Base-by-base conservation (phyloP, 2,329 filamentous ascomycete genomes). In the Aspergillus pseudonomiae region DNA sequence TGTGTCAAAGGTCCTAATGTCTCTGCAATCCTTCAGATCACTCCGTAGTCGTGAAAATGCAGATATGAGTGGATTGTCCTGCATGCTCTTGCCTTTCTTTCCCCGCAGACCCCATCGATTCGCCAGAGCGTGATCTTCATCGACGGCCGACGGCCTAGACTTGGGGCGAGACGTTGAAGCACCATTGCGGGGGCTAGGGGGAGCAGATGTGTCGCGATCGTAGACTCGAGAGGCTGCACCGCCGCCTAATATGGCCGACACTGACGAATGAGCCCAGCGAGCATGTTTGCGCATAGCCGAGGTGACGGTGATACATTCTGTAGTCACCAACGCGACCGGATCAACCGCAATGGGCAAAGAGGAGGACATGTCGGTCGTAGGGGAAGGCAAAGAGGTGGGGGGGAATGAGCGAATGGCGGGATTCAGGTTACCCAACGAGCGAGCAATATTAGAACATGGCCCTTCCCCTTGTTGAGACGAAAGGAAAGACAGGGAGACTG, bases 241-340 rank as follows among this genome's bases (percentile, higher is more conserved):
- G 68, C 93, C 93, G 57, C 95, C 95, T 36, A 99, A 85, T 65
- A 99, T 99, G 59, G 94, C 94, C 43, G 95, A 93, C 52, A 99
- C 95, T 6, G 94, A 97, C 14, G 94, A 97, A 77, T 98, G 94
- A 55, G 93, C 93, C 85, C 94, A 98, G 68, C 95, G 91, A 68
- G 93, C 91, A 86, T 97, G 91, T 82, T 99, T 99, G 74, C 96
- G 94, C 86, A 99, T 97, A 65, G 94, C 93, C 66, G 94, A 97
- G 16, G 95, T 98, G 81, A 99, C 94, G 53, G 94, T 94, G 76
- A 98, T 98, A 79, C 95, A 99, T 89, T 99, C 95, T 79, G 94
- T 97, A 67, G 96, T 97, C 68, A 99, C 93, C 72, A 99, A 84
- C 56, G 93, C 94, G 62, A 97, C 90, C 1, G 94, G 93, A 74